A percentile compares a stretch with the other conserved stretches of the same genome.
Conservation (phyloP, 2,329 filamentous ascomycete species). For the Hymenotorrendiella dingleyae region DNA sequence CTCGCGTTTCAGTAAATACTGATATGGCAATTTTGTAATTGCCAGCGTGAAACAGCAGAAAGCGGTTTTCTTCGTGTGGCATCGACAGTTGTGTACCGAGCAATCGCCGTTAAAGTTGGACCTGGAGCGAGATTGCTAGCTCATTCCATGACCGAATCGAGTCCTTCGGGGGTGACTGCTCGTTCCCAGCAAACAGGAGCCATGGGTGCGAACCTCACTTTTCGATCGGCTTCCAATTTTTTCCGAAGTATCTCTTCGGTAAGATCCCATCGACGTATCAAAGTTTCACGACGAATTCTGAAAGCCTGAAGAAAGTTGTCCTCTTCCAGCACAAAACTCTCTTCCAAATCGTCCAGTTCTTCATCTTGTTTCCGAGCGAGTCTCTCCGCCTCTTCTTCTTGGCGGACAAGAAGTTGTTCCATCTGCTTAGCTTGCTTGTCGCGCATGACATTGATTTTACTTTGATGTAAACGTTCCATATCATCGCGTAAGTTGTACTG, state of each 20-base stretch:
- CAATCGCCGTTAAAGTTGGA: too few species aligned
- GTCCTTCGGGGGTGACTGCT: too few species aligned
- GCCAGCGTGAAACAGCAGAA: too few species aligned
- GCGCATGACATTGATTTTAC: conserved; percentile 60
- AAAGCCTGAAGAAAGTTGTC: conserved; percentile 42
- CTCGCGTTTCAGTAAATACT: too few species aligned
- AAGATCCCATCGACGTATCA: conserved; percentile 47
- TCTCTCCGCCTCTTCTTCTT: conserved; percentile 45
- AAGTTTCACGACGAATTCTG: conserved; percentile 36
- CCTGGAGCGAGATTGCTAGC: too few species aligned
- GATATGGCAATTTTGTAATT: too few species aligned
- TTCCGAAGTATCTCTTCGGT: conserved; percentile 47
- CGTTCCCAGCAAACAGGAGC: conserved; percentile 35
- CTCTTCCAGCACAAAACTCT: conserved; percentile 44
- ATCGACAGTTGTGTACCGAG: too few species aligned
- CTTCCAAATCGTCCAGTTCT: conserved; percentile 44
- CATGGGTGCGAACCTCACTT: conserved; percentile 38
- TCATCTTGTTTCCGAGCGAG: conserved; percentile 40
- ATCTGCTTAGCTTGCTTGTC: conserved; percentile 57
- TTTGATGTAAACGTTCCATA: conserved; percentile 52
- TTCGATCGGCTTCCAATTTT: conserved; percentile 43
- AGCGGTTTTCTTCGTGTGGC: too few species aligned
- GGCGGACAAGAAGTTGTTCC: conserved; percentile 51
- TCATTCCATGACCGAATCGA: too few species aligned
- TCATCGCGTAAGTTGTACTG: conserved; percentile 56